phyloP scores from a whole-genome alignment of 176 grass and related monocot genomes.

The Pontederia paniculata region DNA sequence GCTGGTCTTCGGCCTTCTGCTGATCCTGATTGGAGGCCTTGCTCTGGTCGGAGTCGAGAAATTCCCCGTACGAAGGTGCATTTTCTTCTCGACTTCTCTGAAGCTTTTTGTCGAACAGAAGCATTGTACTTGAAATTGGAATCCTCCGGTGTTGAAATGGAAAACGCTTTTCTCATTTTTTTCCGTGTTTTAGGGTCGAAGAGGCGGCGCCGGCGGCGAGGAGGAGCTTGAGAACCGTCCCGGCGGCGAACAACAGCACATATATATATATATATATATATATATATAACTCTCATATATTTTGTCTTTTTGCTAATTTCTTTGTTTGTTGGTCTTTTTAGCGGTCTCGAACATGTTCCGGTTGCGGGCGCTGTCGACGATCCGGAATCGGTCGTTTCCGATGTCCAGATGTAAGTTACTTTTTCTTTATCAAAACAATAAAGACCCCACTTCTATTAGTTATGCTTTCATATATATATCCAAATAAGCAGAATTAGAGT shows the following conservation, averaged over 20 bases:
- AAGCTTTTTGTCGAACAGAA: not conserved
- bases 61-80: not conserved
- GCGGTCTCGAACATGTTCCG: not conserved
- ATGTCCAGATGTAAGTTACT: conserved; percentile 8
- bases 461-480: not conserved
- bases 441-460: not conserved
- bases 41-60: not conserved
- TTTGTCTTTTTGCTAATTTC: not conserved
- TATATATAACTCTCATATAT: not conserved
- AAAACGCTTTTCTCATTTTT: not conserved
- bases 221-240: not conserved
- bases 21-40: not conserved
- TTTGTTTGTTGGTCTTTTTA: not conserved
- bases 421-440: not conserved
- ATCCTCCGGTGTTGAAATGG: not conserved
- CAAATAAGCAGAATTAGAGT: too few relatives aligned
- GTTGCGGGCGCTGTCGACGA: not conserved
- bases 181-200: not conserved
- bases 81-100: not conserved
- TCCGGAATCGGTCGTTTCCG: conserved; percentile 3
- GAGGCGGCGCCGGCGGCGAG: not conserved
- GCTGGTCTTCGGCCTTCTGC: not conserved
- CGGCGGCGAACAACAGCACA: not conserved
- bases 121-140: not conserved
- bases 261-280: too few relatives aligned